Evolutionary conservation across 768 basidiomycete genomes (phyloP), one percentile per base, ranked within the genome.

Genomic region (Tephrocybe sp.): DNA sequence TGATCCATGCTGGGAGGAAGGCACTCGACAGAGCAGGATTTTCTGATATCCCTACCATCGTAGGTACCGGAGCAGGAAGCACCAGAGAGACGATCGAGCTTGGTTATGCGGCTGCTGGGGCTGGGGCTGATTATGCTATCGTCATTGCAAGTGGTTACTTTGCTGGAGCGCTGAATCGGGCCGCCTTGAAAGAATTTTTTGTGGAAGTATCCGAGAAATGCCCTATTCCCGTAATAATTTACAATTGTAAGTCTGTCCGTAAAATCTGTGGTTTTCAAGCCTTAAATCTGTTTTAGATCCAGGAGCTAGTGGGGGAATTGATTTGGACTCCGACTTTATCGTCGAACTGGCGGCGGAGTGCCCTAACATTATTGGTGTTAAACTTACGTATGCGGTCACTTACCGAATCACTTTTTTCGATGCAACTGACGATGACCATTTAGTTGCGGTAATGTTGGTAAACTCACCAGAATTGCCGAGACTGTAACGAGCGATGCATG

Each of bases 361-460:
- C 58, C 78, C 87, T 46, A 95, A 95, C 66, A 73, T 89, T 34
- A 82, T 76, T 57, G 94, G 93, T 17, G 85, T 94, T 55, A 98
- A 98, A 69, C 79, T 96, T 52, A 96, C 93, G 83, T 89, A 68
- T 39, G 87, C 77, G 13, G 20, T 20, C n/a, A 23, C 16, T 0
- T n/a, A 34, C 12, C 2, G 22, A 20, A 41, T 5, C 3, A 20
- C 30, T 9, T 20, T 20, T 34, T 26, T 17, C 31, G 19, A 8
- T 4, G 20, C 14, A 5, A 19, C 53, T 23, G 56, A 47, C 39
- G 16, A 49, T 40, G 38, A 5, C 38, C 20, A 14, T 35, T 20
- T 58, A 92, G 89, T 38, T 96, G 94, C 61, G 92, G 89, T 23
- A 91, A 89, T 61, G 90, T 97, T 55, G 94, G 93, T 43, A 95